Evolutionary conservation across 495 filamentous ascomycete genomes (phyloP).

Genomic region (Aspergillus carlsbadensis): DNA sequence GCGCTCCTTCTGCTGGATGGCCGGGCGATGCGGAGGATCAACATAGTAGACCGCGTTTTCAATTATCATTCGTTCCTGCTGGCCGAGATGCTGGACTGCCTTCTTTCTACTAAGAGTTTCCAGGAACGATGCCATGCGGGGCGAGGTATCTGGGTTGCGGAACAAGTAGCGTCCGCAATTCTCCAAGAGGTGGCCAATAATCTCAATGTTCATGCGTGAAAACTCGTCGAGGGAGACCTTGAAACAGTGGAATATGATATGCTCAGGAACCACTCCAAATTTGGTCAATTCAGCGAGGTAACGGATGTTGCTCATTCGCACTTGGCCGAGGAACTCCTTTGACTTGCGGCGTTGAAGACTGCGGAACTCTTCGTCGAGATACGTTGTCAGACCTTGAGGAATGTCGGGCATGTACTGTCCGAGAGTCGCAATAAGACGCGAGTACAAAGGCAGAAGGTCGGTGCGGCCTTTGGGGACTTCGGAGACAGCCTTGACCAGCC

Average conservation of each 20-base stretch:
- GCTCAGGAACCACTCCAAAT: constrained; percentile 96
- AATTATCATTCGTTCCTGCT: constrained; percentile 96
- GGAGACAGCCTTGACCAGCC: constrained; percentile 87
- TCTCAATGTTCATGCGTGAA: constrained; percentile 97
- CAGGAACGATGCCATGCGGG: constrained; percentile 88
- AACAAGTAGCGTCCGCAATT: constrained; percentile 95
- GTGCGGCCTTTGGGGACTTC: constrained; percentile 92
- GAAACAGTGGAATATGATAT: constrained; percentile 98
- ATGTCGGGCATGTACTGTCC: constrained; percentile 93
- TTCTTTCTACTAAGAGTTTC: constrained; percentile 97
- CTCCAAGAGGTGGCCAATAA: constrained; percentile 95
- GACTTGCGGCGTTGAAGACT: constrained; percentile 97
- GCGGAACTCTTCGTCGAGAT: constrained; percentile 95
- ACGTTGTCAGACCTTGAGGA: constrained; percentile 84
- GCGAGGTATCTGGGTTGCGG: constrained; percentile 89
- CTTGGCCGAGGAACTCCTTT: constrained; percentile 94
- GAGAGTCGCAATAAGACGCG: constrained; percentile 88
- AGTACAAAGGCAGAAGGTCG: constrained; percentile 88
- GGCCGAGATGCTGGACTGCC: constrained; percentile 87
- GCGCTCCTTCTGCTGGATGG: constrained; percentile 94
- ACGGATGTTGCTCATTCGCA: constrained; percentile 90
- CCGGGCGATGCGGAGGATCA: constrained; percentile 87
- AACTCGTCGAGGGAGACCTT: constrained; percentile 98
- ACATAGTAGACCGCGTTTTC: constrained; percentile 99
- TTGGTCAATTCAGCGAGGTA: constrained; percentile 98